phyloP scores from a whole-genome alignment of 176 grass and related monocot genomes.

The Cymbopogon citratus region DNA sequence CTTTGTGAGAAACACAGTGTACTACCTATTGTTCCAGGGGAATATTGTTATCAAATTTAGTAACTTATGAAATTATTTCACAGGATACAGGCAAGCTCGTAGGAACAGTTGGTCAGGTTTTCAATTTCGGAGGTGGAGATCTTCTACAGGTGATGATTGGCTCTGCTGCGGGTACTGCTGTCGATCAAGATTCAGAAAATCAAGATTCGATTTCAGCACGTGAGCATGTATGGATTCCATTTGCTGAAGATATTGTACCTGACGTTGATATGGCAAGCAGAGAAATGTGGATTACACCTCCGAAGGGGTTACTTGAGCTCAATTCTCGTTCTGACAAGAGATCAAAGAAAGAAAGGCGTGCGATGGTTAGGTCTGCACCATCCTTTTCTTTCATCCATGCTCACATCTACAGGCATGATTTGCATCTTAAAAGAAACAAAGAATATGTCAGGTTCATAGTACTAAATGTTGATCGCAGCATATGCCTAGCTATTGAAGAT shows the following conservation, averaged over 20 bases:
- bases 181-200: constrained; percentile 22
- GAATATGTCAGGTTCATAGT: too few species aligned
- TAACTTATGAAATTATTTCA: constrained; percentile 5
- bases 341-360: constrained; percentile 86
- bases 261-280: constrained; percentile 68
- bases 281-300: constrained; percentile 91
- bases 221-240: constrained; percentile 79
- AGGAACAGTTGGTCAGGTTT: constrained; percentile 65
- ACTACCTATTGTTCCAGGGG: not conserved
- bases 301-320: constrained; percentile 86
- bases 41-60: not conserved
- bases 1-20: not conserved
- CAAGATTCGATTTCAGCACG: constrained; percentile 35
- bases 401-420: not conserved
- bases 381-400: constrained; percentile 33
- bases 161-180: constrained; percentile 1
- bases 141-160: constrained; percentile 67
- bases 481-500: not conserved
- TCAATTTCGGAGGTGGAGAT: constrained; percentile 75
- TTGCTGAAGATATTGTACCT: constrained; percentile 88
- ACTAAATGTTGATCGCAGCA: too few species aligned
- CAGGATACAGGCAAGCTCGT: constrained; percentile 77
- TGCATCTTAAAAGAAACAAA: constrained; percentile 8
- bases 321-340: constrained; percentile 64
- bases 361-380: constrained; percentile 84